These are phyloP conservation scores for Anethum foeniculum DNA, from an alignment of 140 eudicot species.

Conservation along the genomic window DNA sequence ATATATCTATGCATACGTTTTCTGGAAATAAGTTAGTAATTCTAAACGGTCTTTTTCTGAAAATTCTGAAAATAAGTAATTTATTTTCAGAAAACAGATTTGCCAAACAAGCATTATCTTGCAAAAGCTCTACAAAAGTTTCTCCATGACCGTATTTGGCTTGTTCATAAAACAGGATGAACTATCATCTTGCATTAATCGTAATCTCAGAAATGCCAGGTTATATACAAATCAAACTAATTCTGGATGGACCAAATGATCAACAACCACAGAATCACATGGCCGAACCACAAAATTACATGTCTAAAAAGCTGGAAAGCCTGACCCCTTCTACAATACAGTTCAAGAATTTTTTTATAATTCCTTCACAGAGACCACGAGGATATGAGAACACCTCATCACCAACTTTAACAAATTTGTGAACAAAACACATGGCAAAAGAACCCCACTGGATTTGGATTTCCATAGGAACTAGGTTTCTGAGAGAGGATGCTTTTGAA, in stretches of 20 bases:
- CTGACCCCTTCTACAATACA: background rate
- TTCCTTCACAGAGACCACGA: background rate
- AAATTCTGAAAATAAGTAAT: too few relatives aligned
- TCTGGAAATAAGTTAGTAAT: too few relatives aligned
- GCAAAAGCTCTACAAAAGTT: background rate
- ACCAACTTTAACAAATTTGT: constrained; percentile 44
- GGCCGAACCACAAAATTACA: background rate
- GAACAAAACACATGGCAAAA: background rate
- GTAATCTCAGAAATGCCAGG: background rate
- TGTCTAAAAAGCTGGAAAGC: background rate
- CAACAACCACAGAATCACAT: background rate
- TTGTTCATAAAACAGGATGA: too few relatives aligned
- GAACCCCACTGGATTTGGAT: constrained; percentile 78
- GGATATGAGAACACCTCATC: background rate
- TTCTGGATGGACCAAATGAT: background rate
- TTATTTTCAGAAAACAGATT: too few relatives aligned
- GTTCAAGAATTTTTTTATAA: background rate
- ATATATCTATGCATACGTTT: constrained; percentile 9
- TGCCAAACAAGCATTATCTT: too few relatives aligned
- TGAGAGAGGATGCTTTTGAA: constrained; percentile 63
- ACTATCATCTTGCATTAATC: background rate
- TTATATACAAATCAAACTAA: background rate
- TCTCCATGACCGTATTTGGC: background rate
- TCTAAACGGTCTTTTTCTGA: too few relatives aligned
- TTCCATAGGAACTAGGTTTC: constrained; percentile 86